Percentiles rank a stretch among this genome's conserved stretches.
phyloP scores from a whole-genome alignment of 2,329 filamentous ascomycete species.

The Ophiocordyceps camponoti-leonardi region DNA sequence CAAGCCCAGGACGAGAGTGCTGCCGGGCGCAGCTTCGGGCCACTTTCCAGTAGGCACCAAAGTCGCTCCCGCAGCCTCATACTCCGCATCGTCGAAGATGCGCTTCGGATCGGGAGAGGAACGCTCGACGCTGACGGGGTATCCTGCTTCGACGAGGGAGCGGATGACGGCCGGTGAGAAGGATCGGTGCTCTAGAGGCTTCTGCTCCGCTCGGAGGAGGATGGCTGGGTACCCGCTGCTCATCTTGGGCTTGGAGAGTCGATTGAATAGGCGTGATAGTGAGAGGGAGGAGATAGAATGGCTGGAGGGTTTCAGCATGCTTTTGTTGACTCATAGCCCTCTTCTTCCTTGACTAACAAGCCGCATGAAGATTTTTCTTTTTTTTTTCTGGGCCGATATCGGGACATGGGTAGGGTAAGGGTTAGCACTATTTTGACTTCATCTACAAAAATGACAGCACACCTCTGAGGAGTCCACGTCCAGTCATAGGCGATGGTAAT shows the following conservation, averaged over 20 bases:
- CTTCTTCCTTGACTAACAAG: no score
- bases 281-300: neutral
- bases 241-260: conserved; percentile 6
- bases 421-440: no score
- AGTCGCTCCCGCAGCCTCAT: conserved; percentile 42
- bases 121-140: conserved; percentile 50
- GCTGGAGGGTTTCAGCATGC: neutral
- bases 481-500: no score
- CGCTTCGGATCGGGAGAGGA: conserved; percentile 27
- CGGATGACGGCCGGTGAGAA: conserved; percentile 27
- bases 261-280: neutral
- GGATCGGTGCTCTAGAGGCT: conserved; percentile 38
- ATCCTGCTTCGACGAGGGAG: conserved; percentile 47
- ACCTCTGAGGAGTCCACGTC: no score
- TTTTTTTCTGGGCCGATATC: no score
- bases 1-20: conserved; percentile 52
- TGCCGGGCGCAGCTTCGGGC: conserved; percentile 47
- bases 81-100: conserved; percentile 47
- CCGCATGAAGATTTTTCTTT: no score
- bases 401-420: no score
- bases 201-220: conserved; percentile 41
- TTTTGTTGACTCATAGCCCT: no score
- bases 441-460: no score
- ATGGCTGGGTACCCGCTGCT: conserved; percentile 16
- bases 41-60: conserved; percentile 51